Evolutionary conservation across 257 asterid genomes (phyloP).

Genomic region (Prunella vulgaris): DNA sequence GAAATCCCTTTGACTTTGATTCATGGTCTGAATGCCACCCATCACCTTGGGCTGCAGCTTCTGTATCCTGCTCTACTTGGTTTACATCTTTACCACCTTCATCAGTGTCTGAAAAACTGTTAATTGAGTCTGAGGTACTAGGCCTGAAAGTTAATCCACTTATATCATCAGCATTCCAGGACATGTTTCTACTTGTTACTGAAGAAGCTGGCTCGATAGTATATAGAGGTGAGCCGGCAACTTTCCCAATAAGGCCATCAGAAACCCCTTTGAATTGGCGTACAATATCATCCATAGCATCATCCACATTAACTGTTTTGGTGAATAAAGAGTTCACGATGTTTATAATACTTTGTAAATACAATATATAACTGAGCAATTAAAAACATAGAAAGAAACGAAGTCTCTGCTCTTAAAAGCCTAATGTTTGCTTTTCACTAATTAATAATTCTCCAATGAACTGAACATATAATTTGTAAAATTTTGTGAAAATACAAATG

Average conservation of each 20-base stretch:
- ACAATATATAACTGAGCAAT: background rate
- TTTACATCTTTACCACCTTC: conserved; percentile 65
- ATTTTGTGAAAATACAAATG: background rate
- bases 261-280: conserved; percentile 99
- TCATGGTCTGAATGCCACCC: conserved; percentile 74
- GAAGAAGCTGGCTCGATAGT: conserved; percentile 44
- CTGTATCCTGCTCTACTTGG: conserved; percentile 42
- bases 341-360: background rate
- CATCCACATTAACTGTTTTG: conserved; percentile 87
- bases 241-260: conserved; percentile 73
- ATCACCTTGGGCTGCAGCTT: conserved; percentile 39
- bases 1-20: conserved; percentile 47
- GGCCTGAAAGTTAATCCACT: conserved; percentile 46
- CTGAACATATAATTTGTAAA: background rate
- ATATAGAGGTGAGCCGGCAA: conserved; percentile 56
- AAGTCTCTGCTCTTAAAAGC: background rate
- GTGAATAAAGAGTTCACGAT: conserved; percentile 11
- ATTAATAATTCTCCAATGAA: conserved; percentile 5
- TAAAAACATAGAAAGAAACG: background rate
- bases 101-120: conserved; percentile 79
- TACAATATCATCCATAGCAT: conserved; percentile 96
- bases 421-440: background rate
- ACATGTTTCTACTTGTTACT: conserved; percentile 42
- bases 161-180: conserved; percentile 72
- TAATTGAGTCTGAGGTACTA: conserved; percentile 58